A percentile compares a stretch with the other conserved stretches of the same genome.
Conservation (phyloP, 192 early-diverging fungal genomes). For the Lobosporangium transversale region DNA sequence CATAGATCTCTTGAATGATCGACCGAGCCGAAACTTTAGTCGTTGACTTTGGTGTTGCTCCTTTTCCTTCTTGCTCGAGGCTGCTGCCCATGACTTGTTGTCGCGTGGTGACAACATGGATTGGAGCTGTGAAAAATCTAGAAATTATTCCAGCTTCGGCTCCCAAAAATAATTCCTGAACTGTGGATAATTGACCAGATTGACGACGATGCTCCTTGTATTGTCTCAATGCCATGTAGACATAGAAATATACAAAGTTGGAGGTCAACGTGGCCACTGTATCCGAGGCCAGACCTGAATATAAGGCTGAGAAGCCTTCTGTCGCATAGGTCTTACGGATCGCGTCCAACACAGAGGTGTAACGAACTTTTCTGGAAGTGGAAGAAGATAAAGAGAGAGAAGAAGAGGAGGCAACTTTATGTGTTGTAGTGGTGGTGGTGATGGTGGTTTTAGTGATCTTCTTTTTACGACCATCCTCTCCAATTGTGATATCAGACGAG, state of each 20-base stretch:
- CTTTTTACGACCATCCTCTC: slow-evolving; percentile 28
- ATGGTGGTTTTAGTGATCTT: slow-evolving; percentile 31
- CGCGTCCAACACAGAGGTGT: slow-evolving; percentile 40
- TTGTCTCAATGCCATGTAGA: slow-evolving; percentile 58
- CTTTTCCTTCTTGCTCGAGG: slow-evolving; percentile 2
- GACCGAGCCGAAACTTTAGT: slow-evolving; percentile 38
- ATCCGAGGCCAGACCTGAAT: slow-evolving; percentile 57
- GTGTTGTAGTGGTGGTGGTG: slow-evolving; percentile 39
- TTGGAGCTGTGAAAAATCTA: slow-evolving; percentile 60
- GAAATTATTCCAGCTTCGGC: slow-evolving; percentile 61
- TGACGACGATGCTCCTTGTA: slow-evolving; percentile 55
- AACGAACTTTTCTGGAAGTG: slow-evolving; percentile 13
- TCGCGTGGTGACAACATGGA: slow-evolving; percentile 60
- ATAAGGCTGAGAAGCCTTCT: slow-evolving; percentile 57
- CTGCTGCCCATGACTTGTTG: slow-evolving; percentile 54
- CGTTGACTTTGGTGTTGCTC: background rate
- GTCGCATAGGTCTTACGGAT: slow-evolving; percentile 42
- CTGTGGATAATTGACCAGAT: slow-evolving; percentile 48
- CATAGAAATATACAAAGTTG: slow-evolving; percentile 63
- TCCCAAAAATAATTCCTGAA: slow-evolving; percentile 62
- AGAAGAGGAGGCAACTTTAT: background rate
- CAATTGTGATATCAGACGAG: slow-evolving; percentile 8
- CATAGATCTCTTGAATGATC: slow-evolving; percentile 50
- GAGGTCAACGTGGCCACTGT: slow-evolving; percentile 61
- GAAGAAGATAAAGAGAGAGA: slow-evolving; percentile 9